Conservation (phyloP, 495 filamentous ascomycete species). For the Talaromyces liani region DNA sequence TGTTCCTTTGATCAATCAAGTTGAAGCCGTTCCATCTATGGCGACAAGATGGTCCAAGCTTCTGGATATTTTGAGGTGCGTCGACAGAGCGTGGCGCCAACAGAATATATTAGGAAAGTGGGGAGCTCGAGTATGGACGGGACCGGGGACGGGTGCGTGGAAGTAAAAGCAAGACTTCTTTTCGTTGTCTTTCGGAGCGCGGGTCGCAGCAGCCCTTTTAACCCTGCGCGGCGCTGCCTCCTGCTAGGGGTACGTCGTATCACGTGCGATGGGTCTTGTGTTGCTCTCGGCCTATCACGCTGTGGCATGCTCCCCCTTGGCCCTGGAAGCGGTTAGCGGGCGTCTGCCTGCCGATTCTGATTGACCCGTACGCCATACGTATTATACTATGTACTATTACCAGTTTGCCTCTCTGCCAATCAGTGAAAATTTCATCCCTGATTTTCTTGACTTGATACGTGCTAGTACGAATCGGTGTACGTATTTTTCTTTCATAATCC, state of each 20-base stretch:
- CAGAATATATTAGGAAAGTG: neutral
- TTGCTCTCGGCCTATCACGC: neutral
- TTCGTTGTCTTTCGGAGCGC: neutral
- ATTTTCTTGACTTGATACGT: neutral
- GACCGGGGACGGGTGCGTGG: constrained; percentile 5
- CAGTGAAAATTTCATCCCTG: neutral
- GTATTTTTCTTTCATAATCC: neutral
- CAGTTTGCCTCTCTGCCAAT: neutral
- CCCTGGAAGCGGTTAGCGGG: neutral
- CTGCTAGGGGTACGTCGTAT: neutral
- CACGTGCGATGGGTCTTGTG: neutral
- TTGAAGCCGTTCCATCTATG: neutral
- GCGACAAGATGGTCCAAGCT: neutral
- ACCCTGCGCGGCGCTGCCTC: constrained; percentile 5
- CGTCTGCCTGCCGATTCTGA: neutral
- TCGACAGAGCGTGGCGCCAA: neutral
- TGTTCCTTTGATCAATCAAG: neutral
- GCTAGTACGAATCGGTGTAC: neutral
- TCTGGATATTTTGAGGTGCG: neutral
- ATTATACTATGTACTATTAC: too few species aligned
- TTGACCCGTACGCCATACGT: neutral
- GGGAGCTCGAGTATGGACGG: neutral
- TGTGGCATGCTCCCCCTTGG: neutral
- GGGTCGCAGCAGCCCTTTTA: constrained; percentile 10
- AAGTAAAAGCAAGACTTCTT: neutral